Conservation (phyloP, 2,329 filamentous ascomycete genomes). For the Lomentospora prolificans region DNA sequence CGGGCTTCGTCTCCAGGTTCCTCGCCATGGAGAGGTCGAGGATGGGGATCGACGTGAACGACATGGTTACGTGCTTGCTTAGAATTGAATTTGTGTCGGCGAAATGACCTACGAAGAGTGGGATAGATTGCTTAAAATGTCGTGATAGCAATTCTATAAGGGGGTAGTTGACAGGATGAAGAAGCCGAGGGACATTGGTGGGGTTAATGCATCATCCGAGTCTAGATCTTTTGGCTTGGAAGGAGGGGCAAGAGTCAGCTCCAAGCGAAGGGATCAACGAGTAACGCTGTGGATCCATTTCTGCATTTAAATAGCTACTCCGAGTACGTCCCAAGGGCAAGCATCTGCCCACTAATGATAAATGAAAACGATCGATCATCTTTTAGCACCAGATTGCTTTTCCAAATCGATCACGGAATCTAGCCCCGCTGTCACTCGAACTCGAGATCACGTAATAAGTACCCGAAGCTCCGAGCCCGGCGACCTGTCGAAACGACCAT, state of each 20-base stretch:
- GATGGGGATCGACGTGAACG: constrained; percentile 68
- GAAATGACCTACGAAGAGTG: background rate
- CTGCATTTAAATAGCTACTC: background rate
- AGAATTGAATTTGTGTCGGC: no score
- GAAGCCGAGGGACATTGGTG: background rate
- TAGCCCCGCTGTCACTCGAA: background rate
- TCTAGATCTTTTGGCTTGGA: background rate
- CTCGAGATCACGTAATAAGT: background rate
- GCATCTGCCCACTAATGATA: no score
- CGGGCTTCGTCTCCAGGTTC: constrained; percentile 55
- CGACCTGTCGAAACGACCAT: background rate
- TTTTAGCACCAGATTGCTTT: no score
- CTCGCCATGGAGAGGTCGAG: constrained; percentile 62
- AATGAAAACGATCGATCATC: no score
- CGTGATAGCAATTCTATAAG: background rate
- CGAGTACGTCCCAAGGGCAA: background rate
- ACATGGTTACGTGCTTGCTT: constrained; percentile 34
- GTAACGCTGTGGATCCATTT: background rate
- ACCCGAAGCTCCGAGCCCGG: background rate
- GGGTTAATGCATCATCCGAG: background rate
- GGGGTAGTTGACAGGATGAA: background rate
- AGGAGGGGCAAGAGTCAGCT: background rate
- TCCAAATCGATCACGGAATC: background rate
- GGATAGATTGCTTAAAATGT: background rate
- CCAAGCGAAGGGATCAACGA: background rate